phyloP scores from a whole-genome alignment of 345 rosid species.

The Fremontodendron californicum region DNA sequence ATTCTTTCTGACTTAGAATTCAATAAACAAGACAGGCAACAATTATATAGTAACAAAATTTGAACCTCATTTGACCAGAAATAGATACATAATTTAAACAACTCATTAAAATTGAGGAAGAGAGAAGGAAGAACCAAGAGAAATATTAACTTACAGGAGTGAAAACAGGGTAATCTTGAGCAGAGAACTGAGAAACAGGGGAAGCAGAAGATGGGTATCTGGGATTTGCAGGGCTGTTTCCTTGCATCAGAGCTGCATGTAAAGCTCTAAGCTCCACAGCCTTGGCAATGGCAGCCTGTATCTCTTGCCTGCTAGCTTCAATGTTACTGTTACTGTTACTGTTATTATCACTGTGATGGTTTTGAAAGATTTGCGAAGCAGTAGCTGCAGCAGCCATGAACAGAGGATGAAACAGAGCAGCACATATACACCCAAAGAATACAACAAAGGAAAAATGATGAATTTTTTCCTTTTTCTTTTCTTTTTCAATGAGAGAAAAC shows the following conservation, averaged over 20 bases:
- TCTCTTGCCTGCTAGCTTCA: conserved; percentile 49
- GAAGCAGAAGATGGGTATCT: conserved; percentile 50
- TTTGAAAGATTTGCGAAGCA: conserved; percentile 36
- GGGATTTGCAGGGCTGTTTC: conserved; percentile 55
- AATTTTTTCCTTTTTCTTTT: not conserved
- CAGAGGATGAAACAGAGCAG: conserved; percentile 26
- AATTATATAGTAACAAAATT: conserved; percentile 3
- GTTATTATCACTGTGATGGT: conserved; percentile 19
- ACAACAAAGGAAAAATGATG: not conserved
- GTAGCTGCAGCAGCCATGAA: conserved; percentile 58
- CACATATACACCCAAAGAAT: conserved; percentile 23
- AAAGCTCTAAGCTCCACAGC: conserved; percentile 80
- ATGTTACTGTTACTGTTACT: conserved; percentile 15
- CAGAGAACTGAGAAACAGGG: conserved; percentile 56
- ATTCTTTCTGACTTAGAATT: conserved; percentile 13
- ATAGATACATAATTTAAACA: not conserved
- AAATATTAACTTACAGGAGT: conserved; percentile 61
- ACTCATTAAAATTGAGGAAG: not conserved
- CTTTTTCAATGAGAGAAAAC: not conserved
- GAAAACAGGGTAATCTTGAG: conserved; percentile 92
- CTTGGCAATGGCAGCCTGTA: conserved; percentile 81
- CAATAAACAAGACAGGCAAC: conserved; percentile 4
- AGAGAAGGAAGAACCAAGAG: not conserved
- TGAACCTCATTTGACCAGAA: not conserved
- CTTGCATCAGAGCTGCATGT: conserved; percentile 70